Percentiles rank a stretch among this genome's conserved stretches.
Evolutionary conservation across 139 green algal genomes (phyloP).

Genomic region (Chlamydomonas eustigma): DNA sequence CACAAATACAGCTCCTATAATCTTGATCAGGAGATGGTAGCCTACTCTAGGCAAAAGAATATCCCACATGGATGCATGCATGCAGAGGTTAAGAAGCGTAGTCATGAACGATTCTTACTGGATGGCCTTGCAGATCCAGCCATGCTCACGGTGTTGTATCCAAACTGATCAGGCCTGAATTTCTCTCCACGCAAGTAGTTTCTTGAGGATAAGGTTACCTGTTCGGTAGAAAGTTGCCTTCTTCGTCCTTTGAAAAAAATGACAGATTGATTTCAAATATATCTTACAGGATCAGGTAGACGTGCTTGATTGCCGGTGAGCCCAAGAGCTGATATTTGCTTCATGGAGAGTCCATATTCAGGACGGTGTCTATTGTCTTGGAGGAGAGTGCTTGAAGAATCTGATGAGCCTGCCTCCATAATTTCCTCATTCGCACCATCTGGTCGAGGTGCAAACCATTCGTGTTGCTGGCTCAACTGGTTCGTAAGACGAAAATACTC

Average conservation of each 20-base stretch:
- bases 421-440: constrained; percentile 11
- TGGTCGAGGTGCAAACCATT: constrained; percentile 39
- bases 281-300: constrained; percentile 43
- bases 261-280: not conserved
- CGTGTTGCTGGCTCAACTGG: constrained; percentile 46
- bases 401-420: constrained; percentile 3
- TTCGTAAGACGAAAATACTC: constrained; percentile 46
- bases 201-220: constrained; percentile 44
- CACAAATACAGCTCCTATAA: not conserved
- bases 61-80: no score
- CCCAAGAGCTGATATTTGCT: constrained; percentile 54
- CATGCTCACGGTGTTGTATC: constrained; percentile 34
- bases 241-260: not conserved
- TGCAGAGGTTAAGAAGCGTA: not conserved
- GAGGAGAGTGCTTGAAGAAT: not conserved
- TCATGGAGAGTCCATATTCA: constrained; percentile 41
- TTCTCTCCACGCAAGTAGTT: constrained; percentile 46
- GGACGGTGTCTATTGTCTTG: constrained; percentile 14
- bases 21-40: no score
- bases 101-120: not conserved
- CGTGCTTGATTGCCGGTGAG: constrained; percentile 28
- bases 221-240: not conserved
- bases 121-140: constrained; percentile 9
- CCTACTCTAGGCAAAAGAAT: no score
- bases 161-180: constrained; percentile 37